Evolutionary conservation across 164 flowering plant species (phyloP).

Genomic region (Annona cherimola): DNA sequence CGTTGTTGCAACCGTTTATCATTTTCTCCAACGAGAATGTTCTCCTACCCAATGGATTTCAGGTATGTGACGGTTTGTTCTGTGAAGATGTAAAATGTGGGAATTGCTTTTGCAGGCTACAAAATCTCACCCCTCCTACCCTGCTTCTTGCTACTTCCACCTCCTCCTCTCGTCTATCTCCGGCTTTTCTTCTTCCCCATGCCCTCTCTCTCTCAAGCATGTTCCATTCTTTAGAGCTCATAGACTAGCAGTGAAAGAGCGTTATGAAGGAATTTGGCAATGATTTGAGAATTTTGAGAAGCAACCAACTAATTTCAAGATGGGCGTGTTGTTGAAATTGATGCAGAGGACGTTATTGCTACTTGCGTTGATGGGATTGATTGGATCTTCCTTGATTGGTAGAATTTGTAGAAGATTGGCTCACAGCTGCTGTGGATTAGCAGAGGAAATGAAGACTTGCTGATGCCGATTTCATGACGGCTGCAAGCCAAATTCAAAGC

Average conservation of each 20-base stretch:
- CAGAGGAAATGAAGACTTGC: constrained; percentile 21
- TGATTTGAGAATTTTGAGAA: no score
- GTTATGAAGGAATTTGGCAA: no score
- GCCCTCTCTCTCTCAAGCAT: constrained; percentile 22
- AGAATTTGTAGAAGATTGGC: constrained; percentile 12
- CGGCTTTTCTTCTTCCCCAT: constrained; percentile 2
- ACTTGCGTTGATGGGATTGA: constrained; percentile 16
- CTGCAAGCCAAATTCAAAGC: no score
- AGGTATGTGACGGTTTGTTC: no score
- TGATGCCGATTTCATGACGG: no score
- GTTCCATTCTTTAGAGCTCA: constrained; percentile 49
- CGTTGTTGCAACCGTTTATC: no score
- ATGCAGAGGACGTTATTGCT: no score
- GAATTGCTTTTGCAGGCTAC: neutral
- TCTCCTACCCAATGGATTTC: no score
- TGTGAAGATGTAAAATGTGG: neutral
- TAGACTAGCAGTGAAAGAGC: constrained; percentile 47
- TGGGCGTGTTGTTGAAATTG: no score
- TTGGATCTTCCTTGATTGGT: constrained; percentile 85
- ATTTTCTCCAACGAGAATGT: no score
- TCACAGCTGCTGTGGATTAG: constrained; percentile 25
- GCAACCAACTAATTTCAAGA: no score
- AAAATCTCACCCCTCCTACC: neutral
- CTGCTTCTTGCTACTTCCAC: neutral
- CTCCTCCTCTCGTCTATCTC: neutral